Evolutionary conservation across 129 eudicot genomes (phyloP), one percentile per base, ranked within the genome.

Genomic region (Centella asiatica): DNA sequence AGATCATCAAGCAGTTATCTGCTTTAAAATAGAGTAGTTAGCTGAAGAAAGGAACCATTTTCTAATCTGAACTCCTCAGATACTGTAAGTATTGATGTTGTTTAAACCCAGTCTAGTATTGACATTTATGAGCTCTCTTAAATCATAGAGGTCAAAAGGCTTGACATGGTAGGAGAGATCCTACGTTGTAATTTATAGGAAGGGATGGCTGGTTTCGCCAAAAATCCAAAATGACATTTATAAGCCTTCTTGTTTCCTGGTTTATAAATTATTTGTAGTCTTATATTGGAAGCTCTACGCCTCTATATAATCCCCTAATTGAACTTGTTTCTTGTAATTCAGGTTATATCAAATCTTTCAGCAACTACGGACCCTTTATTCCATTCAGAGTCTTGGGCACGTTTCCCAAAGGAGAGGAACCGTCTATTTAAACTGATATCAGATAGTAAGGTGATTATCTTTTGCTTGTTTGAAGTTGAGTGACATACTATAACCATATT

Each of bases 271-370:
- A n/a, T 44, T 44, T 44, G 20, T 11, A n/a, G 27, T 67, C 54
- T 26, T 56, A 25, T 68, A 24, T 44, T 62, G 9, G 40, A 5
- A 3, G 23, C 10, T 17, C 25, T 60, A n/a, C 17, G 24, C 2
- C 18, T 12, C 5, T 26, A 20, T 24, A 2, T 24, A 20, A 11
- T 40, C 5, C 1, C 5, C 18, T 22, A 48, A 51, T 29, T 40
- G 22, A 23, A 48, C 60, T 51, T 48, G 29, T 44, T 40, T 40
- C 26, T 64, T 50, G 25, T 50, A 31, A 37, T 64, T 72, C 70
- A 84, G 92, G 92, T 84, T 64, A 64, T 84, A 26, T 80, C 92
- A 48, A 84, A 84, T 72, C 76, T 80, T 36, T 80, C 92, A 56
- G 84, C 92, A 49, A 72, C 80, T 53, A 80, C 84, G 3, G 78